Base-by-base conservation (phyloP, 805 yeast species). In the Candida easanensis region DNA sequence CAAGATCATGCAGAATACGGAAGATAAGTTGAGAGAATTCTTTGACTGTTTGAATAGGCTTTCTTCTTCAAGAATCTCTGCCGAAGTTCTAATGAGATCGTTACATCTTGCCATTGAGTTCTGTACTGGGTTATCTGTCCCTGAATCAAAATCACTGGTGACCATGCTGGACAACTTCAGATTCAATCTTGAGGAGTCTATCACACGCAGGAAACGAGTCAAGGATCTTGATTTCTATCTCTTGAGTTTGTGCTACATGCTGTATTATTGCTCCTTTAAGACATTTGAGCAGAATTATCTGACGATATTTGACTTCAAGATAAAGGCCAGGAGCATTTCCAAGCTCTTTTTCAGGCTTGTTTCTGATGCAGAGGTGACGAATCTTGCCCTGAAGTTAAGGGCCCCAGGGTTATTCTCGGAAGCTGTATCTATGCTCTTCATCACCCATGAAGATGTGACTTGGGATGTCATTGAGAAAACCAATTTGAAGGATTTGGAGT, bases 221-320 rank as follows among this genome's bases (percentile, higher is more conserved):
- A 47, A 48, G 16, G 56, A 53, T 33, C 20, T 44, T 8, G 56
- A 57, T 14, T 49, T 56, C 18, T 51, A 43, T 23, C 49, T 41
- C 18, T 34, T 54, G 19, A 43, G 56, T n/a, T 35, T 45, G 17
- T 52, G 50, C 30, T 45, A 46, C 37, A 42, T 52, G 28, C 26
- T 56, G 14, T 54, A 54, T 35, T 48, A 39, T 15, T 37, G 49
- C 20, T 48, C 48, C 6, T 30, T 22, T n/a, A 43, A 32, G n/a
- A 31, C 45, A 2, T 45, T 45, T 18, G 43, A 44, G 23, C 38
- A 32, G 2, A 50, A 54, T 21, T 49, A 38, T 20, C 33, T 57
- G 31, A 39, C 33, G 2, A 13, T 44, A 1, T 46, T 50, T n/a
- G 57, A 55, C n/a, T 48, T 51, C 35, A 32, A 44, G 6, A 23